A percentile compares a stretch with the other conserved stretches of the same genome.
Conservation (phyloP, 306 rosid species). For the Trifolium pratense region DNA sequence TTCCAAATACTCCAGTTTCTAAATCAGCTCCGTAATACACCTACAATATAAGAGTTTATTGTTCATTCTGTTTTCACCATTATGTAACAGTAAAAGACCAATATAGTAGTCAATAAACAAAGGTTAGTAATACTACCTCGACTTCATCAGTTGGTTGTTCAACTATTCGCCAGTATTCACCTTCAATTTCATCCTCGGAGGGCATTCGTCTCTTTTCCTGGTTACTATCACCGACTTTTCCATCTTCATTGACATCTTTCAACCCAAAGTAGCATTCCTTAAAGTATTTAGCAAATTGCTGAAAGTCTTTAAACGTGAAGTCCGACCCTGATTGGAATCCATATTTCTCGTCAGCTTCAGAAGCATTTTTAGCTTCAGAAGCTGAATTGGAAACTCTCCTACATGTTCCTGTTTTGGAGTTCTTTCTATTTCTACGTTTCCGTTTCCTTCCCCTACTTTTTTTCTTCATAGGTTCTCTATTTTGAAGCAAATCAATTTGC, state of each 20-base stretch:
- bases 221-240: slow-evolving; percentile 40
- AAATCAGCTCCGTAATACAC: slow-evolving; percentile 95
- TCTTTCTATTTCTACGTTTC: slow-evolving; percentile 64
- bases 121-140: slow-evolving; percentile 62
- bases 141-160: slow-evolving; percentile 89
- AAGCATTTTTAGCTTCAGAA: slow-evolving; percentile 61
- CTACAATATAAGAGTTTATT: slow-evolving; percentile 54
- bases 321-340: slow-evolving; percentile 86
- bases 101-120: slow-evolving; percentile 10
- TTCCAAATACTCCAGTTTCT: slow-evolving; percentile 83
- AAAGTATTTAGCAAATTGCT: slow-evolving; percentile 62
- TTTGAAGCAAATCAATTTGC: slow-evolving; percentile 90
- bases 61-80: slow-evolving; percentile 24
- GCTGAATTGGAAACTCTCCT: slow-evolving; percentile 52
- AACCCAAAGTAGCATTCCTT: slow-evolving; percentile 75
- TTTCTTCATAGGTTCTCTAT: slow-evolving; percentile 96
- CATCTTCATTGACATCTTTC: slow-evolving; percentile 50
- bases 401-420: slow-evolving; percentile 62
- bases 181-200: slow-evolving; percentile 85
- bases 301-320: slow-evolving; percentile 73
- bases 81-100: slow-evolving; percentile 17
- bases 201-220: slow-evolving; percentile 52
- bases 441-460: slow-evolving; percentile 80
- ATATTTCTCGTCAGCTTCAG: slow-evolving; percentile 71
- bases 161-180: slow-evolving; percentile 97